Conservation (phyloP, 169 alveolate genomes). For the Plasmodium adleri region DNA sequence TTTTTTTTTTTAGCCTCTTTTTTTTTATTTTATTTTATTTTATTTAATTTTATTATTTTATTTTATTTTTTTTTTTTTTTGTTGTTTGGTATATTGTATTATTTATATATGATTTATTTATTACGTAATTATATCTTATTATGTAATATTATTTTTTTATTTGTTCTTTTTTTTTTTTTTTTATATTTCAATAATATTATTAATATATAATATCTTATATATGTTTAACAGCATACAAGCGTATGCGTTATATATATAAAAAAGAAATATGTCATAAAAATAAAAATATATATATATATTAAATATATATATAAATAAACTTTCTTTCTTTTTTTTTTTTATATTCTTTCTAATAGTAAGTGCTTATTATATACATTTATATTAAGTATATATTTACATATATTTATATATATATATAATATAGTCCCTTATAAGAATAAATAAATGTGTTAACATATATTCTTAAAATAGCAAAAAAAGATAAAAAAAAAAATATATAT, state of each 20-base stretch:
- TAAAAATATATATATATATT: background rate
- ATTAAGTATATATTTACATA: too few relatives aligned
- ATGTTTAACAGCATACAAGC: conserved; percentile 40
- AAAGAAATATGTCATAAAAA: conserved; percentile 8
- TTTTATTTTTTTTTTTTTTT: background rate
- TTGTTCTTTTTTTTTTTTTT: conserved; percentile 17
- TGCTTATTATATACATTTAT: too few relatives aligned
- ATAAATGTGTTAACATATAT: too few relatives aligned
- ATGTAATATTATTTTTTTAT: background rate
- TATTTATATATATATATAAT: too few relatives aligned
- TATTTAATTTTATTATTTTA: background rate
- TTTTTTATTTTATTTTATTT: too few relatives aligned
- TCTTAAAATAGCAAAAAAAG: too few relatives aligned
- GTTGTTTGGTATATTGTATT: conserved; percentile 8
- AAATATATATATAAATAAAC: background rate
- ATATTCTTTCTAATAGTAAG: too few relatives aligned
- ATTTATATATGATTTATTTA: conserved; percentile 12
- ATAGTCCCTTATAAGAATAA: too few relatives aligned
- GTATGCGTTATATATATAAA: conserved; percentile 22
- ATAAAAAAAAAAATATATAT: too few relatives aligned
- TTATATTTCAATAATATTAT: background rate
- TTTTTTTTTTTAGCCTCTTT: too few relatives aligned
- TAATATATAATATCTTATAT: background rate
- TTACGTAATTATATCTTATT: background rate
- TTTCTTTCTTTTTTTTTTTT: conserved; percentile 17